Percentiles rank a stretch among this genome's conserved stretches.
phyloP scores from a whole-genome alignment of 495 filamentous ascomycete species.

The Hypoxylon subgilvum region DNA sequence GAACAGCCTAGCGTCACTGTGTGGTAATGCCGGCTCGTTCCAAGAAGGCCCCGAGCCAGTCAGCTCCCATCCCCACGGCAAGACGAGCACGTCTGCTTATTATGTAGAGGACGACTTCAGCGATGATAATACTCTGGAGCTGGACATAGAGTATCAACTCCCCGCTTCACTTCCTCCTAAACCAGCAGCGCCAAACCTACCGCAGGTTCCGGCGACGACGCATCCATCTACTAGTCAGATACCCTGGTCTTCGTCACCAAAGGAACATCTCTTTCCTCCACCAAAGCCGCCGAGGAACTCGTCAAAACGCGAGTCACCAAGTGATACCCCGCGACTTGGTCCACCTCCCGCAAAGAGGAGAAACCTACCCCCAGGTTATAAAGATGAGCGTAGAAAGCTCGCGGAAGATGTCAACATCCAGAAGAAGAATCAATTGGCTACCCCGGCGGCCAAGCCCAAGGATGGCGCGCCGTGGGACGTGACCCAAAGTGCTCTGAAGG shows the following conservation, averaged over 20 bases:
- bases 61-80: slow-evolving; percentile 17
- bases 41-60: slow-evolving; percentile 43
- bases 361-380: slow-evolving; percentile 41
- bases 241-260: slow-evolving; percentile 44
- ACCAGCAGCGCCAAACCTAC: slow-evolving; percentile 35
- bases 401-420: slow-evolving; percentile 42
- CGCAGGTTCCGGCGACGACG: slow-evolving; percentile 37
- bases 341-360: slow-evolving; percentile 42
- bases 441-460: slow-evolving; percentile 48
- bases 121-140: slow-evolving; percentile 68
- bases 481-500: slow-evolving; percentile 79
- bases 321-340: slow-evolving; percentile 23
- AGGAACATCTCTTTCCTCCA: slow-evolving; percentile 35
- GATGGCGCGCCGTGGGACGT: slow-evolving; percentile 71
- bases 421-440: slow-evolving; percentile 36
- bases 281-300: slow-evolving; percentile 15
- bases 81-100: slow-evolving; percentile 44
- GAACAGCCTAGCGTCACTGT: slow-evolving; percentile 47
- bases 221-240: slow-evolving; percentile 44
- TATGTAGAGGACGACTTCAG: slow-evolving; percentile 72
- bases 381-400: not conserved
- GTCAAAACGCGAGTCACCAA: slow-evolving; percentile 45
- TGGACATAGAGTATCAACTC: slow-evolving; percentile 66
- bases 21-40: slow-evolving; percentile 51
- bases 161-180: slow-evolving; percentile 51